phyloP scores from a whole-genome alignment of 768 basidiomycete genomes.

The Cubamyces sp. region DNA sequence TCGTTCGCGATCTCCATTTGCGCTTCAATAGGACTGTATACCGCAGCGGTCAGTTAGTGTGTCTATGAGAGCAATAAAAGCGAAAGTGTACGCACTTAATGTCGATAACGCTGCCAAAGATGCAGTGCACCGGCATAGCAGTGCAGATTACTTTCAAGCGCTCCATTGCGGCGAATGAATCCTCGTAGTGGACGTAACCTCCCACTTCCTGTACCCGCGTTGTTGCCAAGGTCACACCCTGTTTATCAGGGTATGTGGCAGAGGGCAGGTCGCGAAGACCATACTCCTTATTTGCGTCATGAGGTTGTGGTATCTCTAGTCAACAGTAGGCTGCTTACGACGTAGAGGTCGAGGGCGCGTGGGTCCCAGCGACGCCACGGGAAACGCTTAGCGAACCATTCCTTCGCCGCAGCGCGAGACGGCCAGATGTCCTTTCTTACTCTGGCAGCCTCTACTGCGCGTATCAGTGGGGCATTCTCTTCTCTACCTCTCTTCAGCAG shows the following conservation, averaged over 20 bases:
- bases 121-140: conserved; percentile 26
- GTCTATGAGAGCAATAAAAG: not conserved
- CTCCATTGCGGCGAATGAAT: conserved; percentile 9
- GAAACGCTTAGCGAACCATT: conserved; percentile 11
- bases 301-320: not conserved
- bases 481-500: not conserved
- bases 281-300: conserved; percentile 4
- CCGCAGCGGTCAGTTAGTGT: not conserved
- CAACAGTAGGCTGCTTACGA: not conserved
- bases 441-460: not conserved
- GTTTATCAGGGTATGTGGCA: conserved; percentile 25
- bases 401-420: conserved; percentile 12
- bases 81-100: not conserved
- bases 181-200: conserved; percentile 22
- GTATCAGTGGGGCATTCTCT: not conserved
- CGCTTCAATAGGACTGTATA: not conserved
- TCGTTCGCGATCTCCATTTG: not conserved
- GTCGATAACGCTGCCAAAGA: conserved; percentile 17
- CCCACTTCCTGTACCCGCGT: conserved; percentile 27
- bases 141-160: conserved; percentile 20
- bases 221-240: conserved; percentile 32
- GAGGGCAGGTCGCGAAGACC: conserved; percentile 29
- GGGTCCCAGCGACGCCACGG: conserved; percentile 21
- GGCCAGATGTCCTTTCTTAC: conserved; percentile 21
- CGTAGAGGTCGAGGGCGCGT: conserved; percentile 11